Percentiles rank a stretch among this genome's conserved stretches.
Conservation (phyloP, 257 asterid species). For the Paraleonurus japonicus region DNA sequence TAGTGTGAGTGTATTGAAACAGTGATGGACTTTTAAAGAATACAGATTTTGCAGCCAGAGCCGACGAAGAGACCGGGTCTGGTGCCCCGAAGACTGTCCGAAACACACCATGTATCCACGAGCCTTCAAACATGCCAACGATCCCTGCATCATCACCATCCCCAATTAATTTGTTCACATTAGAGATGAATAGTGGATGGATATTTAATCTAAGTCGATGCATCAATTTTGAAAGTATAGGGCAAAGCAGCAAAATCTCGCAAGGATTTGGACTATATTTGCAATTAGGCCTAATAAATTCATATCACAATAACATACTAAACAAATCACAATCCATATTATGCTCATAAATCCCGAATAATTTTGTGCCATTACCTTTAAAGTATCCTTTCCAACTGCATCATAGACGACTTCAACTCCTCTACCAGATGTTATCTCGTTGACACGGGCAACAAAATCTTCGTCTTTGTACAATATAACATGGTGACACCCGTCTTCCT, state of each 20-base stretch:
- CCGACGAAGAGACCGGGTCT: slow-evolving; percentile 61
- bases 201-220: too few species aligned
- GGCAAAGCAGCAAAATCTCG: too few species aligned
- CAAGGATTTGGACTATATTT: too few species aligned
- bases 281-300: too few species aligned
- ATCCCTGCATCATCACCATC: slow-evolving; percentile 58
- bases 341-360: too few species aligned
- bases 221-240: too few species aligned
- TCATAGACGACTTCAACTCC: slow-evolving; percentile 97
- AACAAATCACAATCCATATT: too few species aligned
- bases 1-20: background rate
- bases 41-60: slow-evolving; percentile 64
- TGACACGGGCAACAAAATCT: slow-evolving; percentile 74
- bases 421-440: slow-evolving; percentile 74
- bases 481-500: slow-evolving; percentile 85
- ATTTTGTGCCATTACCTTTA: slow-evolving; percentile 49
- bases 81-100: slow-evolving; percentile 85
- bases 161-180: too few species aligned
- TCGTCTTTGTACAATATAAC: slow-evolving; percentile 68
- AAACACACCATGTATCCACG: slow-evolving; percentile 84
- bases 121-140: slow-evolving; percentile 67
- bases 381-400: slow-evolving; percentile 92
- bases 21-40: slow-evolving; percentile 34
- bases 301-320: too few species aligned
- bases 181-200: too few species aligned